Evolutionary conservation across 2,329 filamentous ascomycete genomes (phyloP).

Genomic region (Botrytis medusae): DNA sequence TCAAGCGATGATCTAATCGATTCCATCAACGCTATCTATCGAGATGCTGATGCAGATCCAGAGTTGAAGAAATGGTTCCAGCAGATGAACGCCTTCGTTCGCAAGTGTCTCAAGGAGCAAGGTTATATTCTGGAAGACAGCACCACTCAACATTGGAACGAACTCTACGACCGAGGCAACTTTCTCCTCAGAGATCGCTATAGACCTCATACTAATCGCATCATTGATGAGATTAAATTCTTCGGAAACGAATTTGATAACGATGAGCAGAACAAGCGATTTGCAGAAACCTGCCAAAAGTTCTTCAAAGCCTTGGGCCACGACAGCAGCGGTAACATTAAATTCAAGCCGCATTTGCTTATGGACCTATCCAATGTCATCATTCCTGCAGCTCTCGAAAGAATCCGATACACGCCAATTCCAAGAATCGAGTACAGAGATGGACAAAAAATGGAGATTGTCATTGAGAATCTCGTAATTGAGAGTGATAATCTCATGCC

Average conservation of each 20-base stretch:
- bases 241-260: constrained; percentile 84
- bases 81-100: constrained; percentile 72
- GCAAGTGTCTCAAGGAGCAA: constrained; percentile 81
- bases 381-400: constrained; percentile 78
- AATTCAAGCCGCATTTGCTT: constrained; percentile 89
- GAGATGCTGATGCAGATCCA: constrained; percentile 79
- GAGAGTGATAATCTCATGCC: constrained; percentile 97
- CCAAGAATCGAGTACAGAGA: constrained; percentile 94
- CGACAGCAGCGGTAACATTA: constrained; percentile 77
- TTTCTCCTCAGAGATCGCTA: constrained; percentile 90
- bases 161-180: constrained; percentile 79
- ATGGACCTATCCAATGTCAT: constrained; percentile 89
- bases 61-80: constrained; percentile 92
- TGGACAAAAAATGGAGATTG: constrained; percentile 69
- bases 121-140: constrained; percentile 85
- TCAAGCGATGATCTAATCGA: constrained; percentile 84
- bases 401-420: constrained; percentile 84
- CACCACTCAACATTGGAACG: constrained; percentile 79
- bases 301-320: constrained; percentile 89
- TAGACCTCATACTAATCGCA: constrained; percentile 76
- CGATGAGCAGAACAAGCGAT: constrained; percentile 82
- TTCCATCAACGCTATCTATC: constrained; percentile 81
- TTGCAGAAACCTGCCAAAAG: constrained; percentile 73
- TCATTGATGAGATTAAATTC: constrained; percentile 90
- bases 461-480: constrained; percentile 92